Percentiles rank a stretch among this genome's conserved stretches.
Evolutionary conservation across 805 yeast genomes (phyloP).

Genomic region (Sungouiozyma ichnusensis): DNA sequence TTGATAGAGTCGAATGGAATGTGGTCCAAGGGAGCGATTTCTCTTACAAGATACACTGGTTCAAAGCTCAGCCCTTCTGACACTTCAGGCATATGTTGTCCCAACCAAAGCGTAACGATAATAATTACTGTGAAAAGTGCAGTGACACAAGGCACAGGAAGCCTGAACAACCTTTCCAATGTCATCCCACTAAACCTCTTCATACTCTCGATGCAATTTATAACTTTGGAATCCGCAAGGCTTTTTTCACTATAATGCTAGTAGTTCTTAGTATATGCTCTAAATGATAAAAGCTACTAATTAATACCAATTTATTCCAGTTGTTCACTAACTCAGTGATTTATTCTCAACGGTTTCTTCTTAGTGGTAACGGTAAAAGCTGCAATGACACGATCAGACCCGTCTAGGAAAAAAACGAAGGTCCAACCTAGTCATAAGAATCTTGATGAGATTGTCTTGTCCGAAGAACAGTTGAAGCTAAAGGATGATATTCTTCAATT

Average conservation of each 20-base stretch:
- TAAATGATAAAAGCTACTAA: too few relatives aligned
- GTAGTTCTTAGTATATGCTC: too few relatives aligned
- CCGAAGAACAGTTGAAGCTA: constrained; percentile 30
- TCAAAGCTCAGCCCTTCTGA: neutral
- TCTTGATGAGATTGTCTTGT: constrained; percentile 19
- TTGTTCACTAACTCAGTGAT: too few relatives aligned
- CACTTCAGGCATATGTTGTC: neutral
- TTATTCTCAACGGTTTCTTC: too few relatives aligned
- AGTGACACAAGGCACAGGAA: neutral
- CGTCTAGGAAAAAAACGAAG: neutral
- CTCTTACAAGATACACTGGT: neutral
- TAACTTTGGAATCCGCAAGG: too few relatives aligned
- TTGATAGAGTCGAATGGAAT: neutral
- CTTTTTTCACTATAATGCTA: too few relatives aligned
- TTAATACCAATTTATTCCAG: too few relatives aligned
- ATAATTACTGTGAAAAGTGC: neutral
- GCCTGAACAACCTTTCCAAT: neutral
- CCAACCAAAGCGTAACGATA: neutral
- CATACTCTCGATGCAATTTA: too few relatives aligned
- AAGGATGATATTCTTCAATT: constrained; percentile 26
- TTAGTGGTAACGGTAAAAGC: too few relatives aligned
- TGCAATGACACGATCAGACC: neutral
- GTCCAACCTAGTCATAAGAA: neutral
- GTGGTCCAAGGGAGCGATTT: neutral
- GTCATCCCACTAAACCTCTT: neutral